Evolutionary conservation across 352 stramenopile genomes (phyloP).

Genomic region (Aphanomyces cochlioides): DNA sequence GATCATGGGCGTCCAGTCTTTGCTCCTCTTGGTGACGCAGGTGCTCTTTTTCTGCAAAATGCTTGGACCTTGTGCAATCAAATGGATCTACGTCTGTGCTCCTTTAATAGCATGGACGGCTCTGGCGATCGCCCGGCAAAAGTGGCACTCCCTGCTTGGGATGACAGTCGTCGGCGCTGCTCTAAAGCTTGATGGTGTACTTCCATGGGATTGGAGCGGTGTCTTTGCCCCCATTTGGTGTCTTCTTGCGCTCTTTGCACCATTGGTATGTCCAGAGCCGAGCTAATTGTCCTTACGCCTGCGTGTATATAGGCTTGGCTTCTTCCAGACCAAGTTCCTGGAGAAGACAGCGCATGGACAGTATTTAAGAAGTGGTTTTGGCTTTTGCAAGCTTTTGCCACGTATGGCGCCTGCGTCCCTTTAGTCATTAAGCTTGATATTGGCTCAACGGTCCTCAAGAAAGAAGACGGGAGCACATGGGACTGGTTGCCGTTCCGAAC

Average conservation of each 20-base stretch:
- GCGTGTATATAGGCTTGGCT: not conserved
- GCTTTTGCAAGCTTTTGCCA: not conserved
- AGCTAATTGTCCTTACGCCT: not conserved
- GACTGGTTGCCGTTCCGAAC: conserved; percentile 10
- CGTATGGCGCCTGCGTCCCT: not conserved
- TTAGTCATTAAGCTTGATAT: conserved; percentile 7
- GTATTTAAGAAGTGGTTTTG: conserved; percentile 5
- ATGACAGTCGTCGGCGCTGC: not conserved
- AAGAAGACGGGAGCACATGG: not conserved
- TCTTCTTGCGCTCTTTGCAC: conserved; percentile 1
- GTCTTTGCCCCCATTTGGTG: not conserved
- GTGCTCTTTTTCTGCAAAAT: conserved; percentile 4
- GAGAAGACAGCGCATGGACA: not conserved
- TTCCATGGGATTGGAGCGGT: not conserved
- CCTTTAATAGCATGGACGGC: not conserved
- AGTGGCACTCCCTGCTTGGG: conserved; percentile 1
- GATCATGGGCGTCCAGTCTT: not conserved
- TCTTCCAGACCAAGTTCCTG: not conserved
- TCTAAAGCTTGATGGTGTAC: not conserved
- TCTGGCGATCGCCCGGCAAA: not conserved
- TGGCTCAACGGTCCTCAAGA: not conserved
- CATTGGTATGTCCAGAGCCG: not conserved
- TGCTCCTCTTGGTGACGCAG: not conserved
- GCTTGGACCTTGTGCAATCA: not conserved
- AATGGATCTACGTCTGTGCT: not conserved